A percentile compares a stretch with the other conserved stretches of the same genome.
phyloP scores from a whole-genome alignment of 108 stramenopile genomes.

The Chaetoceros muelleri region DNA sequence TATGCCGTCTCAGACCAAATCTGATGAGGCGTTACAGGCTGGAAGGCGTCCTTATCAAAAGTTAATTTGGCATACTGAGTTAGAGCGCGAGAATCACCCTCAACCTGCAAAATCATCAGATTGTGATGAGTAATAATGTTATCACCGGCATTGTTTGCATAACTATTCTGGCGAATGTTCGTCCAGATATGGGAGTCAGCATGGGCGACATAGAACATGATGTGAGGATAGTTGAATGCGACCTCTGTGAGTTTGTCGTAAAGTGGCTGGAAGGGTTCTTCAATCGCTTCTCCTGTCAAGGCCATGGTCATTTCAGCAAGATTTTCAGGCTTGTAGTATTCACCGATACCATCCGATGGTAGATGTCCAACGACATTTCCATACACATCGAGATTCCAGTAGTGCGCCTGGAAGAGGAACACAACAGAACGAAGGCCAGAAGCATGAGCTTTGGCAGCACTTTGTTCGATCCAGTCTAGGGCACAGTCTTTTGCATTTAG shows the following conservation, averaged over 20 bases:
- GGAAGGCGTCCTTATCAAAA: neutral
- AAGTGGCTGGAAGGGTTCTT: neutral
- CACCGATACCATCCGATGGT: neutral
- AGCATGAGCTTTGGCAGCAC: neutral
- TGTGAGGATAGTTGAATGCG: neutral
- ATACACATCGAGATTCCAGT: constrained; percentile 1
- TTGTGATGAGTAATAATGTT: neutral
- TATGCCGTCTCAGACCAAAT: neutral
- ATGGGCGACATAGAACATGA: constrained; percentile 2
- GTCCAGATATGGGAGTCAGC: neutral
- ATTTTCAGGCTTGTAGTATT: neutral
- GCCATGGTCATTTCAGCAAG: too few species aligned
- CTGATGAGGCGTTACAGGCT: constrained; percentile 1
- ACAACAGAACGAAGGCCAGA: neutral
- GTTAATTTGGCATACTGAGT: constrained; percentile 1
- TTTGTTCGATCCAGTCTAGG: constrained; percentile 2
- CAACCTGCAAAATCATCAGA: neutral
- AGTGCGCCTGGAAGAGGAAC: neutral
- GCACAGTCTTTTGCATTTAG: constrained; percentile 6
- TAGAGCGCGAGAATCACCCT: neutral
- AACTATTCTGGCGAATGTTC: neutral
- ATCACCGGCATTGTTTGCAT: neutral
- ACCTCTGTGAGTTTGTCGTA: neutral
- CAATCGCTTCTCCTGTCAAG: neutral
- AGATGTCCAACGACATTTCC: neutral